These are phyloP conservation scores for Corrigiola litoralis DNA, from an alignment of 179 eudicot species.

Conservation along the genomic window DNA sequence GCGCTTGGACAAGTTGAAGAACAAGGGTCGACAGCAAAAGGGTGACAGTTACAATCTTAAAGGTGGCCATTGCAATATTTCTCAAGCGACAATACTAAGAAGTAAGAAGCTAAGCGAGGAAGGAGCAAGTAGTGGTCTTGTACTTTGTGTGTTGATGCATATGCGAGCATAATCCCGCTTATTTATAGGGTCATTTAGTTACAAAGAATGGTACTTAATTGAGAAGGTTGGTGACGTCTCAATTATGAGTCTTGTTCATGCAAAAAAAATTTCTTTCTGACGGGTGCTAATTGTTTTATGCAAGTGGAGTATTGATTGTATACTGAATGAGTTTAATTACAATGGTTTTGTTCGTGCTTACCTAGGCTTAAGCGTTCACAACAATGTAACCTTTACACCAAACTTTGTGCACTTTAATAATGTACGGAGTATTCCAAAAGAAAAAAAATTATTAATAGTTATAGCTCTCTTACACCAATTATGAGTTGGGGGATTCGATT, in stretches of 20 bases:
- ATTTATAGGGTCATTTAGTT: slow-evolving; percentile 18
- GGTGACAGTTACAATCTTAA: slow-evolving; percentile 33
- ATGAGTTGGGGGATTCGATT: not conserved
- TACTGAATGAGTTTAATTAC: not conserved
- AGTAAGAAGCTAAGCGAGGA: not conserved
- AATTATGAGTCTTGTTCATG: slow-evolving; percentile 3
- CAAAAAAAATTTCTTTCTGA: not conserved
- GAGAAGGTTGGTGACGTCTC: slow-evolving; percentile 1
- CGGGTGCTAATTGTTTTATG: no score
- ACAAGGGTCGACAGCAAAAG: slow-evolving; percentile 38
- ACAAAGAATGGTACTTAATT: not conserved
- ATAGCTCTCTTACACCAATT: not conserved
- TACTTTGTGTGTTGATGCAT: slow-evolving; percentile 5
- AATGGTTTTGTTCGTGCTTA: not conserved
- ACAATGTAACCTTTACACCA: slow-evolving; percentile 1
- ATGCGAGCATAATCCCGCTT: not conserved
- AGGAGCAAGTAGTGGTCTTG: not conserved
- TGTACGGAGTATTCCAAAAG: no score
- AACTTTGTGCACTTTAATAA: not conserved
- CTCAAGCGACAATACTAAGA: not conserved
- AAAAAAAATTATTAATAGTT: not conserved
- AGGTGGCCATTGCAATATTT: slow-evolving; percentile 23
- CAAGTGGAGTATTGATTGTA: not conserved
- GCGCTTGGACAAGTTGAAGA: slow-evolving; percentile 42
- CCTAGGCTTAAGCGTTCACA: slow-evolving; percentile 7